Base-by-base conservation (phyloP, 2,329 filamentous ascomycete genomes). In the Cercospora sesami region DNA sequence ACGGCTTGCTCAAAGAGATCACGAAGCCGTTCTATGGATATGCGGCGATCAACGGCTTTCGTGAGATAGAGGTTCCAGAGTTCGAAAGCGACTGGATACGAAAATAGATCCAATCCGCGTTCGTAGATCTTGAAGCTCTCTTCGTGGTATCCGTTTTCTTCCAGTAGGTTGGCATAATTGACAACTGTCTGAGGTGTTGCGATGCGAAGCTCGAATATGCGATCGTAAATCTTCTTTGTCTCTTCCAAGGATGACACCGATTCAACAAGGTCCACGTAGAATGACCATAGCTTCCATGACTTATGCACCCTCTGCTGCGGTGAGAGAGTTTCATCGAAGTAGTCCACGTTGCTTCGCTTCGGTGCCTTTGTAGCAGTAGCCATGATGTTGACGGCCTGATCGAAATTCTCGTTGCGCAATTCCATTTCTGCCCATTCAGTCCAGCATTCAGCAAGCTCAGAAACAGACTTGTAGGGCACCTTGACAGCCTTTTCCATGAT, bases 381-480 rank as follows among this genome's bases (percentile, higher is more conserved):
- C 94, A 99, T 97, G 78, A 99, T 94, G 69, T 91, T 90, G 70
- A 97, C 90, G 3, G 96, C 95, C 75, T 92, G 91, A 77, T 98
- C 94, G 72, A 98, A 97, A 77, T 98, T 96, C 76, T 98, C 94
- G 75, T 93, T 93, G 60, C 95, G 91, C 60, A 99, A 85, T 79
- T 99, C 95, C 91, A 99, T 93, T 80, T 99, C 94, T 0, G 96
- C 94, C 94, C 95, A 99, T 81, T 97, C 93, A 71, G 96, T 96
- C 95, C 95, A 99, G 86, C 95, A 96, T 76, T 99, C 95, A 21
- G 95, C 95, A 67, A 99, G 85, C 80, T 99, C 95, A 31, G 91
- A 89, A n/a, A 99, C 94, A 0, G 94, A 96, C 77, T 97, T 98
- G 85, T 96, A 99, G 0, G 94, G 94, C 1, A 99, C 95, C 78